Base-by-base conservation (phyloP, 768 basidiomycete species). In the Tricholoma terreum region DNA sequence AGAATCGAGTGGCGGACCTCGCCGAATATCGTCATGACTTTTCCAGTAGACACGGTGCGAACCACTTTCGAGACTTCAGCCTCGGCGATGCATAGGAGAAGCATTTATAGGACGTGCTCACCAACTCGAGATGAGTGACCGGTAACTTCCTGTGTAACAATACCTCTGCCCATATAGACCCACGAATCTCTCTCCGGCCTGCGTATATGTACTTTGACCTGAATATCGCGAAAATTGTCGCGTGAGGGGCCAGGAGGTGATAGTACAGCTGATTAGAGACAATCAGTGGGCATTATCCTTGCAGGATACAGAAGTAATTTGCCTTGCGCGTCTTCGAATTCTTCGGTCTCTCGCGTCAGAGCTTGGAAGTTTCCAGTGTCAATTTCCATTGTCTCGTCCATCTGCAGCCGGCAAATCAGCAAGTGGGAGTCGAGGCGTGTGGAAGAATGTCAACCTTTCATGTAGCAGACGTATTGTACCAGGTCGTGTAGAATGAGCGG, bases 201-300 rank as follows among this genome's bases (percentile, higher is more conserved):
- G 61, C 91, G 80, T 62, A 91, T 87, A 65, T 92, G 91, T 17
- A 93, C 89, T 69, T 92, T 92, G 58, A 92, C 91, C 57, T 88
- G 82, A 58, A 92, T 82, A 57, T 92, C 90, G 53, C 86, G 84
- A 66, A 90, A 88, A 55, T 70, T 76, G 64, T 87, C 85, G 56
- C 83, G 83, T 57, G 75, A 58, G 59, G 67, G 62, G 59, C 67
- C 55, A 30, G 63, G 64, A 19, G 61, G 64, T 27, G 64, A 60
- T 53, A 59, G 58, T 24, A 59, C 58, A 22, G 59, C 61, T 65
- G 51, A 31, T 56, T 50, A 22, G 51, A 27, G 15, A 45, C 52
- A 1, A 19, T 58, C 48, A 60, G 57, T 19, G 36, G 33, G 22
- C 19, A 50, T 30, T 17, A 35, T 14, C n/a, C 34, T 55, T 35